Conservation (phyloP, 805 yeast genomes). For the Blastobotrys parvus region DNA sequence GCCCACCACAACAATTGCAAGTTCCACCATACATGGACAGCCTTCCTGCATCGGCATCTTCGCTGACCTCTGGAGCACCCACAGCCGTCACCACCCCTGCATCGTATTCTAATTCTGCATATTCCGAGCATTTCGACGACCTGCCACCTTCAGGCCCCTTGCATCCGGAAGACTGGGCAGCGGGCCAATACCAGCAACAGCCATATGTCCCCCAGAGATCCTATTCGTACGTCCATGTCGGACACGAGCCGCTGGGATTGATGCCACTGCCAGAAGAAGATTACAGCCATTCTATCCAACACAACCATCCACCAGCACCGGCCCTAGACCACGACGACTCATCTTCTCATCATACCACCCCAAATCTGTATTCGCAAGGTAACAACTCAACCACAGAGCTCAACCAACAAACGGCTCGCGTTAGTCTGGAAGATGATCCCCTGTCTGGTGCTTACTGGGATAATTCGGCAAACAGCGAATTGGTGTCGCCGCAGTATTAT, state of each 20-base stretch:
- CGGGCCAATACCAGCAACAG: background rate
- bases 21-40: background rate
- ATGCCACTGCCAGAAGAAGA: background rate
- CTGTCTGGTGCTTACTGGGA: slow-evolving; percentile 15
- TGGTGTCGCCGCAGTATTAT: slow-evolving; percentile 15
- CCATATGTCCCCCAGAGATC: background rate
- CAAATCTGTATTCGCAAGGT: background rate
- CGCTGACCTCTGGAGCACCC: no score
- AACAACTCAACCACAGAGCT: slow-evolving; percentile 1
- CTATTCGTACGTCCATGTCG: background rate
- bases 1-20: background rate
- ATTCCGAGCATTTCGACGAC: background rate
- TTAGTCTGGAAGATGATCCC: slow-evolving; percentile 1
- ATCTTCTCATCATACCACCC: background rate
- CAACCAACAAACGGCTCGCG: slow-evolving; percentile 2
- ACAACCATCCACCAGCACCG: background rate
- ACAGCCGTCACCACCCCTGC: background rate
- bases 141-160: background rate
- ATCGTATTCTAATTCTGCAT: background rate
- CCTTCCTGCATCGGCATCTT: background rate
- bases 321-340: slow-evolving; percentile 1
- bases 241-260: background rate
- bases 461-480: slow-evolving; percentile 14
- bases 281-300: background rate
- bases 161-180: no score